Conservation (phyloP, 306 rosid species). For the Ormosia emarginata region DNA sequence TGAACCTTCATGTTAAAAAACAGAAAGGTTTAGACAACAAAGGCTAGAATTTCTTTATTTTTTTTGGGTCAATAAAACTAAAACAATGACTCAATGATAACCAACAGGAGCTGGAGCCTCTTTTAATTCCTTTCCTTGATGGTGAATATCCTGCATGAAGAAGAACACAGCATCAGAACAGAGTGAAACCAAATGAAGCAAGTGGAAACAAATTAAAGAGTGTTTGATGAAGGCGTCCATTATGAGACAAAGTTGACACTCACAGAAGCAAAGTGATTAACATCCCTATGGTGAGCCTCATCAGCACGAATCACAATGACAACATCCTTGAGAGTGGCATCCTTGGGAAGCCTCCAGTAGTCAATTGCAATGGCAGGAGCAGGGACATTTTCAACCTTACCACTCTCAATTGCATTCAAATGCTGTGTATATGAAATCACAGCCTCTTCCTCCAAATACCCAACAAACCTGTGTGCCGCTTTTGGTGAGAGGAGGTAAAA, state of each 20-base stretch:
- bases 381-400: conserved; percentile 58
- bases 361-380: conserved; percentile 86
- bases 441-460: conserved; percentile 82
- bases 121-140: conserved; percentile 41
- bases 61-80: background rate
- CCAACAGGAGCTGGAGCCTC: conserved; percentile 52
- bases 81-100: conserved; percentile 29
- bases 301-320: conserved; percentile 77
- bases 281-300: conserved; percentile 79
- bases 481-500: conserved; percentile 63
- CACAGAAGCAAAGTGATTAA: conserved; percentile 81
- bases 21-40: background rate
- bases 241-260: conserved; percentile 13
- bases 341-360: conserved; percentile 76
- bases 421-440: conserved; percentile 59
- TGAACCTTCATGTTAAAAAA: background rate
- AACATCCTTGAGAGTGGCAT: conserved; percentile 68
- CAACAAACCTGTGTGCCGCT: conserved; percentile 66
- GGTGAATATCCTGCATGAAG: conserved; percentile 43
- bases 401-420: conserved; percentile 51
- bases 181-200: background rate
- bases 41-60: background rate
- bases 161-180: background rate
- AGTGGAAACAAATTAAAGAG: background rate
- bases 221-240: background rate